phyloP scores from a whole-genome alignment of 129 eudicot genomes.

The Escallonia rubra region DNA sequence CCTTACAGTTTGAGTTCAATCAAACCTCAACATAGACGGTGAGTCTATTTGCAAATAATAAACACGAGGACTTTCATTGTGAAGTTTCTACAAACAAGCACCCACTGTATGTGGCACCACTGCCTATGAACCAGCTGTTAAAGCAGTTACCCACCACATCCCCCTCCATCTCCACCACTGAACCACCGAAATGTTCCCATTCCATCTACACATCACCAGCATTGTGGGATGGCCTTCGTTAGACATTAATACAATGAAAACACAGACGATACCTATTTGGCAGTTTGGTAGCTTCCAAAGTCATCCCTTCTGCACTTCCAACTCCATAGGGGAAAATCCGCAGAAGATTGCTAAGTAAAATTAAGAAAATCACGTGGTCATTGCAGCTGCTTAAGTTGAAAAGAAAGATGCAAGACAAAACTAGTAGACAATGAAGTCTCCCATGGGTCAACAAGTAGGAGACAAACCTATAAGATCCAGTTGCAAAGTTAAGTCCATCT shows the following conservation, averaged over 20 bases:
- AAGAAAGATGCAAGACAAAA: slow-evolving; percentile 11
- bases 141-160: background rate
- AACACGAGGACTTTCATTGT: no score
- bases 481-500: slow-evolving; percentile 71
- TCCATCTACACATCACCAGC: no score
- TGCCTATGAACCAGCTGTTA: background rate
- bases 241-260: background rate
- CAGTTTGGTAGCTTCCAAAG: slow-evolving; percentile 52
- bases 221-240: background rate
- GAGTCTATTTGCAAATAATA: no score
- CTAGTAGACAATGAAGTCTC: background rate
- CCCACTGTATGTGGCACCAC: background rate
- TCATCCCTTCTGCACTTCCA: slow-evolving; percentile 57
- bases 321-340: slow-evolving; percentile 47
- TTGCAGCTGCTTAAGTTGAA: slow-evolving; percentile 22
- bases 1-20: no score
- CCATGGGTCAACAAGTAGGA: background rate
- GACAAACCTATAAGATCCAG: slow-evolving; percentile 84
- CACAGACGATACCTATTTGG: slow-evolving; percentile 42
- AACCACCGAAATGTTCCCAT: background rate
- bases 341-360: slow-evolving; percentile 51
- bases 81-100: background rate
- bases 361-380: slow-evolving; percentile 19
- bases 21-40: no score
- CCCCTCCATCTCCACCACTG: background rate